These are phyloP conservation scores for Colletotrichum sp. DNA, from an alignment of 2,329 filamentous ascomycete genomes.

Conservation along the genomic window DNA sequence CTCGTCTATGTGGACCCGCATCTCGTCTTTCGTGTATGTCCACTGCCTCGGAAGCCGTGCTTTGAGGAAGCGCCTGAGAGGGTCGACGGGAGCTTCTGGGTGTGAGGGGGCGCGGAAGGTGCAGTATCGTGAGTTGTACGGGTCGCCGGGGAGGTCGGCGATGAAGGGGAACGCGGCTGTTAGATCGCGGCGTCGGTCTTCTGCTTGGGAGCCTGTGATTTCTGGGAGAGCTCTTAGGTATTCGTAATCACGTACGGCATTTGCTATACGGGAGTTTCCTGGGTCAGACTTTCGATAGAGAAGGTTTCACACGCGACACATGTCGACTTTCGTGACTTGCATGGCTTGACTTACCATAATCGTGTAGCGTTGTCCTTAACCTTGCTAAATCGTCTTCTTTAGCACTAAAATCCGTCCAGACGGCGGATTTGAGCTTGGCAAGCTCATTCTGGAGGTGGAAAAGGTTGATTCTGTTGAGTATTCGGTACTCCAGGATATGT, in stretches of 20 bases:
- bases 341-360: not conserved
- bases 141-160: not conserved
- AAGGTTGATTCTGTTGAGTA: not conserved
- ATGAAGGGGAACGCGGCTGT: not conserved
- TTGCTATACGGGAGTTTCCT: not conserved
- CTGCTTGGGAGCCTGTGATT: not conserved
- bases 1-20: not conserved
- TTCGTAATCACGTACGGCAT: not conserved
- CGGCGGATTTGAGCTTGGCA: not conserved
- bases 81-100: not conserved
- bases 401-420: not conserved
- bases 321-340: too few relatives aligned
- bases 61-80: not conserved
- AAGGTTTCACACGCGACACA: rapidly evolving
- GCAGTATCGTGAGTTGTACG: not conserved
- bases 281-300: too few relatives aligned
- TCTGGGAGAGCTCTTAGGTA: not conserved
- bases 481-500: not conserved
- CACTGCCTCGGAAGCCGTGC: not conserved
- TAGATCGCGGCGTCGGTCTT: not conserved
- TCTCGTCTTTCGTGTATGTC: not conserved
- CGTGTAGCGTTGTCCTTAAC: not conserved
- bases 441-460: not conserved
- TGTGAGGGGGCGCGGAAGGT: not conserved
- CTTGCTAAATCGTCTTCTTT: not conserved